A percentile compares a stretch with the other conserved stretches of the same genome.
Conservation (phyloP, 257 asterid species). For the Nicotiana benthamiana region DNA sequence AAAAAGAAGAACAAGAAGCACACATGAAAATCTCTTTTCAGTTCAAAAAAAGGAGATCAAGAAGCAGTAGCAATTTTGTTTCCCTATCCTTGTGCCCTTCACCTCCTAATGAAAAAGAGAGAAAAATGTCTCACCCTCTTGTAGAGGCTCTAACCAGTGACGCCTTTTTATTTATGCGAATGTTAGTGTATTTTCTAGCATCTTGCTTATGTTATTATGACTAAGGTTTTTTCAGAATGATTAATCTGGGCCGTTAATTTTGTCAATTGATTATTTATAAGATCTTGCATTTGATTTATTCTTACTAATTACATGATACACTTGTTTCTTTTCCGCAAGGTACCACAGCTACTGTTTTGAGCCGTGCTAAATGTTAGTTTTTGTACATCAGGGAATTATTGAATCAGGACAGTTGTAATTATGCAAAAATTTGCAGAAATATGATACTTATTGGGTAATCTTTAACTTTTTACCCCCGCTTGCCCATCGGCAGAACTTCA, state of each 20-base stretch:
- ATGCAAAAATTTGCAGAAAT: too few relatives aligned
- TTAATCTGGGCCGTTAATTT: neutral
- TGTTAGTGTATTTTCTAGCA: neutral
- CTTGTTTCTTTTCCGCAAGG: neutral
- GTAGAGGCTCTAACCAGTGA: neutral
- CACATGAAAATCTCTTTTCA: too few relatives aligned
- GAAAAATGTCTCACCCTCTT: neutral
- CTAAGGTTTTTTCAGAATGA: neutral
- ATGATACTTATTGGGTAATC: too few relatives aligned
- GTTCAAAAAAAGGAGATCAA: conserved; percentile 18
- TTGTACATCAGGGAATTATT: too few relatives aligned
- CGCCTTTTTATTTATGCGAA: neutral
- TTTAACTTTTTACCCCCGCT: too few relatives aligned
- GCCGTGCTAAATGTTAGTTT: neutral
- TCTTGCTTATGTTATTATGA: neutral
- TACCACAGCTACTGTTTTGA: neutral
- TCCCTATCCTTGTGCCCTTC: neutral
- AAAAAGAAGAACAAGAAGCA: conserved; percentile 35
- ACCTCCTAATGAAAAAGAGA: neutral
- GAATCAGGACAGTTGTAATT: too few relatives aligned
- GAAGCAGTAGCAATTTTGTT: conserved; percentile 6
- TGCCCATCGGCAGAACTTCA: too few relatives aligned
- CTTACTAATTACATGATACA: neutral
- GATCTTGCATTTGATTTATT: neutral
- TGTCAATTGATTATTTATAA: neutral